A percentile compares a stretch with the other conserved stretches of the same genome.
These are phyloP conservation scores for Picocystis sp. DNA, from an alignment of 163 green algal genomes.

Conservation along the genomic window DNA sequence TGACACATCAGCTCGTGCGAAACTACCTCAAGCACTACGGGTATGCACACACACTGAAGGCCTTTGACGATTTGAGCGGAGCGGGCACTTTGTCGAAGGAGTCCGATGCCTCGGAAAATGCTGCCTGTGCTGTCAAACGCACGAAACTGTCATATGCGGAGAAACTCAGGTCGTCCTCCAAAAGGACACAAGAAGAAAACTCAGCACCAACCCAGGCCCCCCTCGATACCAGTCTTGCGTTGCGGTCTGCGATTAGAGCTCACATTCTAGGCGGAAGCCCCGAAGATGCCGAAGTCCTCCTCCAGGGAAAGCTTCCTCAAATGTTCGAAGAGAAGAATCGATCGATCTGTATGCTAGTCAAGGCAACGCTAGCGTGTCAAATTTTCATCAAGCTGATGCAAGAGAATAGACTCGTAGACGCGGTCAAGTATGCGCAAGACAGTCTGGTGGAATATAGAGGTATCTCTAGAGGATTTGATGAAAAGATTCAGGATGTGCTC, in stretches of 20 bases:
- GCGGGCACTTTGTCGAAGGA: too few species aligned
- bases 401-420: slow-evolving; percentile 13
- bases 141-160: not conserved
- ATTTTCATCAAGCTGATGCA: slow-evolving; percentile 57
- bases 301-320: slow-evolving; percentile 17
- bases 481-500: slow-evolving; percentile 21
- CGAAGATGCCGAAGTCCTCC: slow-evolving; percentile 16
- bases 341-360: not conserved
- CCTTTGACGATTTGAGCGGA: slow-evolving; percentile 28
- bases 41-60: slow-evolving; percentile 40
- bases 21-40: slow-evolving; percentile 55
- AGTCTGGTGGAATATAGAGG: slow-evolving; percentile 16
- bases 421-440: slow-evolving; percentile 15
- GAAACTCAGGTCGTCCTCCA: slow-evolving; percentile 1
- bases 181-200: slow-evolving; percentile 3
- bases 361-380: slow-evolving; percentile 20
- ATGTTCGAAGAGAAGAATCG: slow-evolving; percentile 1
- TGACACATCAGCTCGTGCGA: slow-evolving; percentile 38
- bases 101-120: slow-evolving; percentile 15
- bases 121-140: slow-evolving; percentile 6
- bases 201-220: not conserved
- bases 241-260: slow-evolving; percentile 20
- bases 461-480: slow-evolving; percentile 13
- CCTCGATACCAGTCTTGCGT: slow-evolving; percentile 10
- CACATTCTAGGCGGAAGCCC: slow-evolving; percentile 24